Percentiles rank a stretch among this genome's conserved stretches.
phyloP scores from a whole-genome alignment of 1,284 basidiomycete species.

The Irpex sp. region DNA sequence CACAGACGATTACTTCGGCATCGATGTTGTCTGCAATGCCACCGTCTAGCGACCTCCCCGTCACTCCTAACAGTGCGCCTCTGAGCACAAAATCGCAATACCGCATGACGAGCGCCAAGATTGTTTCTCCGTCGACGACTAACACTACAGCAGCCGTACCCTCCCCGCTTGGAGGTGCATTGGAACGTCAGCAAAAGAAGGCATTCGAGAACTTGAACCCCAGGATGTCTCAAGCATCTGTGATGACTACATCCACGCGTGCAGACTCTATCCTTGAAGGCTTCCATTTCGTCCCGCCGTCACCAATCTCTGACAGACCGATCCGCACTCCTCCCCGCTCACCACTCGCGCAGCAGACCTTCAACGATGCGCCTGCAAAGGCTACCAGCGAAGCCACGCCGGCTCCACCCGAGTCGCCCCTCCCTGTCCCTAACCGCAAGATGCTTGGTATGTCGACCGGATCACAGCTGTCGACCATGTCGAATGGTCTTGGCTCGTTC shows the following conservation, averaged over 20 bases:
- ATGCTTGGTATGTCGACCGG: conserved; percentile 65
- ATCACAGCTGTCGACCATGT: conserved; percentile 68
- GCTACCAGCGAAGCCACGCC: conserved; percentile 5
- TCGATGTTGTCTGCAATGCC: not conserved
- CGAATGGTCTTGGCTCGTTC: conserved; percentile 73
- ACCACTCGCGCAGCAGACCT: conserved; percentile 57
- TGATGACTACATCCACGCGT: conserved; percentile 62
- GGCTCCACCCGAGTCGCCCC: conserved; percentile 6
- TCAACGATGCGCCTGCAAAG: conserved; percentile 24
- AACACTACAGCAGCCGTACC: conserved; percentile 14
- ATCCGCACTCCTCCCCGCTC: conserved; percentile 71
- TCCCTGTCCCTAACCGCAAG: conserved; percentile 40
- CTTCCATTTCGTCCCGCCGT: conserved; percentile 83
- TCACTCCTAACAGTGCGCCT: conserved; percentile 25
- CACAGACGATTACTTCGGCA: not conserved
- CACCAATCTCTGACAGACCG: conserved; percentile 75
- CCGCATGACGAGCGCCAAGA: conserved; percentile 57
- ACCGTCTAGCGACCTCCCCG: conserved; percentile 17
- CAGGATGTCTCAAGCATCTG: conserved; percentile 56
- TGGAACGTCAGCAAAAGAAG: conserved; percentile 61
- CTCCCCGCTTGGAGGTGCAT: conserved; percentile 25
- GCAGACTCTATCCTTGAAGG: conserved; percentile 80
- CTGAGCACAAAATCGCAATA: conserved; percentile 41
- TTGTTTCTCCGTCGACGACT: conserved; percentile 44
- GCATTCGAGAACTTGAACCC: conserved; percentile 49